These are phyloP conservation scores for Terfezia boudieri DNA, from an alignment of 495 filamentous ascomycete genomes.

Conservation along the genomic window DNA sequence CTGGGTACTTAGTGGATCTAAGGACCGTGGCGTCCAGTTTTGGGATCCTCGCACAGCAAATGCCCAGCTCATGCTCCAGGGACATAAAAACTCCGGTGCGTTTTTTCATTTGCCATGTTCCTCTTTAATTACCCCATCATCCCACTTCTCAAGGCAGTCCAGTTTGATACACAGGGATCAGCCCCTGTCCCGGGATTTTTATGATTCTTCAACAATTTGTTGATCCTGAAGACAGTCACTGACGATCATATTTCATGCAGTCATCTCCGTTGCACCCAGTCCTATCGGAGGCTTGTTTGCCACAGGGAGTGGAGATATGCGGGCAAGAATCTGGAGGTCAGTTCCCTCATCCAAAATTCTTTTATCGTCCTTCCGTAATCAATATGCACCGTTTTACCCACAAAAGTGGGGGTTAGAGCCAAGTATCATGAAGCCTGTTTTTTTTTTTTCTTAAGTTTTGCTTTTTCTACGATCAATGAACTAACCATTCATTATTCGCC, in stretches of 20 bases:
- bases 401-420: background rate
- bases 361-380: too few relatives aligned
- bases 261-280: constrained; percentile 74
- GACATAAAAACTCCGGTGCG: constrained; percentile 69
- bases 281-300: constrained; percentile 60
- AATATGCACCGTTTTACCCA: too few relatives aligned
- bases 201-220: background rate
- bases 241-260: constrained; percentile 22
- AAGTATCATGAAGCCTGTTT: too few relatives aligned
- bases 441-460: too few relatives aligned
- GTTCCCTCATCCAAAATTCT: constrained; percentile 1
- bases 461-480: too few relatives aligned
- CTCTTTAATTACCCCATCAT: constrained; percentile 8
- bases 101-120: constrained; percentile 1
- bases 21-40: constrained; percentile 80
- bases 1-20: constrained; percentile 81
- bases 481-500: too few relatives aligned
- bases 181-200: background rate
- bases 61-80: constrained; percentile 80
- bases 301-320: constrained; percentile 76
- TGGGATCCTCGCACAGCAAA: constrained; percentile 76
- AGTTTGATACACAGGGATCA: background rate
- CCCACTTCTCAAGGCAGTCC: background rate
- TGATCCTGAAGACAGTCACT: background rate
- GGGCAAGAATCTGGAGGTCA: constrained; percentile 59